Conservation (phyloP, 169 alveolate species). For the Plasmodium knowlesi region DNA sequence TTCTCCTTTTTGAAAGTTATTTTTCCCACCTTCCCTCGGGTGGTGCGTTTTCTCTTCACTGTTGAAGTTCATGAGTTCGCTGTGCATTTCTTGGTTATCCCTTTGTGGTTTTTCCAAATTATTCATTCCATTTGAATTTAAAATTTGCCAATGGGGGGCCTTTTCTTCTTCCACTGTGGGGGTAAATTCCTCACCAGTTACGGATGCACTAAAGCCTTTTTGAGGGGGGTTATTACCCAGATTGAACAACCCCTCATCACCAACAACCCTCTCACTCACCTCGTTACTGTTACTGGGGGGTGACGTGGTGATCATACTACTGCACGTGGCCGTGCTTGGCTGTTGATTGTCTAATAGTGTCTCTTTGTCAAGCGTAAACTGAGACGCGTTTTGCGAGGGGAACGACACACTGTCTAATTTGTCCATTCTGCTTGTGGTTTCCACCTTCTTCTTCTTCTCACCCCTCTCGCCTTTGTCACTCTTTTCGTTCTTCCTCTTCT, state of each 20-base stretch:
- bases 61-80: background rate
- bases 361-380: background rate
- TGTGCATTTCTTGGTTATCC: background rate
- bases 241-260: background rate
- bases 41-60: background rate
- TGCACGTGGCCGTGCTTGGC: background rate
- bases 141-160: background rate
- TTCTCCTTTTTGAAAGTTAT: background rate
- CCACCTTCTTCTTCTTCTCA: background rate
- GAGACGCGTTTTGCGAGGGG: background rate
- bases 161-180: background rate
- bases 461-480: background rate
- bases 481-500: conserved; percentile 8
- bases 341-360: background rate
- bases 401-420: background rate
- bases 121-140: background rate
- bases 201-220: background rate
- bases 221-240: background rate
- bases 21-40: background rate
- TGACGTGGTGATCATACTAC: background rate
- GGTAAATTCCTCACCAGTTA: background rate
- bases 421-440: background rate
- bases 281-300: background rate
- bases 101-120: background rate
- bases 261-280: background rate